phyloP scores from a whole-genome alignment of 257 asterid genomes.

The Nicotiana paniculata region DNA sequence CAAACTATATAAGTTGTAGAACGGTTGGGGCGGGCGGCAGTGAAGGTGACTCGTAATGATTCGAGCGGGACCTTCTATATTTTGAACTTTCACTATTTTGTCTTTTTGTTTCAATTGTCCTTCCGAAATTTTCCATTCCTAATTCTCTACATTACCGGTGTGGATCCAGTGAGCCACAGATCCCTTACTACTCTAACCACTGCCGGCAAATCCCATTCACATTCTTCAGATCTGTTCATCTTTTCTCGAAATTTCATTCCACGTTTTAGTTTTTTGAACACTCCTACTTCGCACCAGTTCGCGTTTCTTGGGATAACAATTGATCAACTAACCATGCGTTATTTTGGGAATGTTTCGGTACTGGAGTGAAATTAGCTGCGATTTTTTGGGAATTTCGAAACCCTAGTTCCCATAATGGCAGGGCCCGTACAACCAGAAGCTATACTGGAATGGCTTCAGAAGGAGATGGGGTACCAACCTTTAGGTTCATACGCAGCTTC shows the following conservation, averaged over 20 bases:
- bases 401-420: constrained; percentile 5
- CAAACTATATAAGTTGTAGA: no score
- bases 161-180: background rate
- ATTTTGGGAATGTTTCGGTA: background rate
- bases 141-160: background rate
- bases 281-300: no score
- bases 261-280: no score
- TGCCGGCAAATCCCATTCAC: no score
- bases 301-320: no score
- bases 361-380: background rate
- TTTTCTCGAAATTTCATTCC: no score
- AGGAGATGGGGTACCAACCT: constrained; percentile 94
- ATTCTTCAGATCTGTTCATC: background rate
- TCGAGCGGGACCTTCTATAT: constrained; percentile 1
- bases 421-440: constrained; percentile 74
- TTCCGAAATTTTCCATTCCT: background rate
- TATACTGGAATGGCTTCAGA: constrained; percentile 83
- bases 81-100: background rate
- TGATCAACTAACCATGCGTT: no score
- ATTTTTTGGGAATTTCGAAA: background rate
- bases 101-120: background rate
- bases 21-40: background rate
- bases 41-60: background rate
- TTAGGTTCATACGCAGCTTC: constrained; percentile 68
- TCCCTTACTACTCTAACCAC: background rate